These are phyloP conservation scores for Graphilbum sp. DNA, from an alignment of 2,329 filamentous ascomycete genomes.

Conservation along the genomic window DNA sequence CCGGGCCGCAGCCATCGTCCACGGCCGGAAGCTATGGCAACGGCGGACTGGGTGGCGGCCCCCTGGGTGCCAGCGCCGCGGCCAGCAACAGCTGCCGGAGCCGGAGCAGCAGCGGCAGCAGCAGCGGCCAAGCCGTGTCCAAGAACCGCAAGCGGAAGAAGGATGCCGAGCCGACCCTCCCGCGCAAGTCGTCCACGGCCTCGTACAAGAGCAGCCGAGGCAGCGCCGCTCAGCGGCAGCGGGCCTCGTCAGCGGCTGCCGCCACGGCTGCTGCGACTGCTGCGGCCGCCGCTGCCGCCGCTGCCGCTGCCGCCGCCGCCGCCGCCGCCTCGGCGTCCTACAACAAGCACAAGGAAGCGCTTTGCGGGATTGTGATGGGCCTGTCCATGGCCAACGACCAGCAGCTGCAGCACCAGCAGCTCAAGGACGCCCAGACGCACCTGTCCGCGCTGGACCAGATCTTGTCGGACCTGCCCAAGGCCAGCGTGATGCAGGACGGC, in stretches of 20 bases:
- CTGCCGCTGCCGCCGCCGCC: too few relatives aligned
- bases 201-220: slow-evolving; percentile 11
- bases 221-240: slow-evolving; percentile 16
- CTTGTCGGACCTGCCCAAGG: too few relatives aligned
- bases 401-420: not conserved
- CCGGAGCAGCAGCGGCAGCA: slow-evolving; percentile 5
- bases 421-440: not conserved
- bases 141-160: slow-evolving; percentile 44
- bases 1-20: slow-evolving; percentile 1
- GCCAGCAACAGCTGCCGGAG: not conserved
- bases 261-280: slow-evolving; percentile 7
- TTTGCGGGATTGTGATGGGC: not conserved
- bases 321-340: too few relatives aligned
- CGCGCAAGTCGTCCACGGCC: slow-evolving; percentile 29
- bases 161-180: slow-evolving; percentile 22
- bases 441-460: not conserved
- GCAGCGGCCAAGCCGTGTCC: slow-evolving; percentile 18
- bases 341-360: not conserved
- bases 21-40: slow-evolving; percentile 12
- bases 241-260: slow-evolving; percentile 34
- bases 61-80: not conserved
- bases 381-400: too few relatives aligned
- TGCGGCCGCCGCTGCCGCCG: too few relatives aligned
- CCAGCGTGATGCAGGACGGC: too few relatives aligned
- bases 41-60: not conserved